Evolutionary conservation across 441 rosid species (phyloP).

Genomic region (Pelargonium fulgidum): DNA sequence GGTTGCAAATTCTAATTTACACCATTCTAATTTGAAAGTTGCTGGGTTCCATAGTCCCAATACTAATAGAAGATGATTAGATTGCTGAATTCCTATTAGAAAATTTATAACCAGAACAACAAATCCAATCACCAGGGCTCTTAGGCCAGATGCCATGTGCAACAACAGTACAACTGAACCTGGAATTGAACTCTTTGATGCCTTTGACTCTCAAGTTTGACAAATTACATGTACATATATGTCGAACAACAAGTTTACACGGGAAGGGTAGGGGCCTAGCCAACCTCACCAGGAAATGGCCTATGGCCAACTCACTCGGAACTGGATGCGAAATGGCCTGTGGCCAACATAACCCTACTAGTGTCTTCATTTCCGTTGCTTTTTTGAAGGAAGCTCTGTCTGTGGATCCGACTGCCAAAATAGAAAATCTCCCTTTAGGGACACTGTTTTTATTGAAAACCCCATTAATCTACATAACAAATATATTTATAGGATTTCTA

Average conservation of each 20-base stretch:
- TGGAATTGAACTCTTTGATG: neutral
- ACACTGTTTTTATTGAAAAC: neutral
- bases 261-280: neutral
- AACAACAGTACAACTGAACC: too few species aligned
- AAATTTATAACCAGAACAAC: too few species aligned
- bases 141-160: too few species aligned
- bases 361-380: neutral
- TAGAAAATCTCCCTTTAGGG: neutral
- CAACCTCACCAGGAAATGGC: neutral
- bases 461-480: neutral
- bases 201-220: neutral
- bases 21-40: too few species aligned
- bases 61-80: too few species aligned
- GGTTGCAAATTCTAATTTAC: too few species aligned
- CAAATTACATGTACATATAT: neutral
- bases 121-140: too few species aligned
- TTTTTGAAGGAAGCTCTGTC: conserved; percentile 6
- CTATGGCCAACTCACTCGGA: neutral
- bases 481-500: neutral
- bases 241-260: neutral
- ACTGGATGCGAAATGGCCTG: neutral
- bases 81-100: too few species aligned
- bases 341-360: neutral
- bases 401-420: conserved; percentile 3
- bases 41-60: too few species aligned